phyloP scores from a whole-genome alignment of 257 asterid genomes.

The Solanum etuberosum region DNA sequence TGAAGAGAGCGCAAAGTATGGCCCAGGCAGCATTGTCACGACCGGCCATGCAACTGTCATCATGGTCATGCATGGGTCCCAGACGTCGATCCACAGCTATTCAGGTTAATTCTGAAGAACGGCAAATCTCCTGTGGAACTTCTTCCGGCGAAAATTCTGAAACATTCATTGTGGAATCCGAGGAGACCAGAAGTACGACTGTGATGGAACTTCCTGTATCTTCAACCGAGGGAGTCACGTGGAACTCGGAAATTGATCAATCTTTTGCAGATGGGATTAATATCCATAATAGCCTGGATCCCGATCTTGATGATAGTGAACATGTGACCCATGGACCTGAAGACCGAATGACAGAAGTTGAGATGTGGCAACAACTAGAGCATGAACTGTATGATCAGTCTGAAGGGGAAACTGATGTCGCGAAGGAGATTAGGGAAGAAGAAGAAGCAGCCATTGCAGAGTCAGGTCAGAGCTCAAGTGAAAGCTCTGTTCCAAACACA shows the following conservation, averaged over 20 bases:
- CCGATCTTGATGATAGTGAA: constrained; percentile 23
- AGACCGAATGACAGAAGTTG: constrained; percentile 81
- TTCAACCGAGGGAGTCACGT: constrained; percentile 24
- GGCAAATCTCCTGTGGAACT: constrained; percentile 28
- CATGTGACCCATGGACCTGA: constrained; percentile 40
- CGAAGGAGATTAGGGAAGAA: constrained; percentile 70
- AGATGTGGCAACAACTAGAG: constrained; percentile 92
- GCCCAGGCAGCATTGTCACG: constrained; percentile 94
- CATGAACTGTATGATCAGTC: constrained; percentile 61
- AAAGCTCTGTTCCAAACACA: constrained; percentile 38
- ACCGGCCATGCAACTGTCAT: constrained; percentile 46
- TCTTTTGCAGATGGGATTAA: constrained; percentile 16
- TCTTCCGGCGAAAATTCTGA: constrained; percentile 31
- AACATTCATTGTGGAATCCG: constrained; percentile 33
- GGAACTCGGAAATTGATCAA: constrained; percentile 20
- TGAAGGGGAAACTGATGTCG: constrained; percentile 34
- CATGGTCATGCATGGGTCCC: constrained; percentile 98
- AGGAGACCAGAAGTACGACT: constrained; percentile 16
- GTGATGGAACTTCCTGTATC: constrained; percentile 41
- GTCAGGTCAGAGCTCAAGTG: constrained; percentile 36
- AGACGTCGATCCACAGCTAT: constrained; percentile 59
- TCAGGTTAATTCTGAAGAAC: constrained; percentile 15
- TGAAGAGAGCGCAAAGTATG: constrained; percentile 97
- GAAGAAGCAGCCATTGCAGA: constrained; percentile 75
- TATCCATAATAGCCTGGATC: constrained; percentile 5